Base-by-base conservation (phyloP, 2,329 filamentous ascomycete species). In the Nothophaeocryptopus gaeumannii region DNA sequence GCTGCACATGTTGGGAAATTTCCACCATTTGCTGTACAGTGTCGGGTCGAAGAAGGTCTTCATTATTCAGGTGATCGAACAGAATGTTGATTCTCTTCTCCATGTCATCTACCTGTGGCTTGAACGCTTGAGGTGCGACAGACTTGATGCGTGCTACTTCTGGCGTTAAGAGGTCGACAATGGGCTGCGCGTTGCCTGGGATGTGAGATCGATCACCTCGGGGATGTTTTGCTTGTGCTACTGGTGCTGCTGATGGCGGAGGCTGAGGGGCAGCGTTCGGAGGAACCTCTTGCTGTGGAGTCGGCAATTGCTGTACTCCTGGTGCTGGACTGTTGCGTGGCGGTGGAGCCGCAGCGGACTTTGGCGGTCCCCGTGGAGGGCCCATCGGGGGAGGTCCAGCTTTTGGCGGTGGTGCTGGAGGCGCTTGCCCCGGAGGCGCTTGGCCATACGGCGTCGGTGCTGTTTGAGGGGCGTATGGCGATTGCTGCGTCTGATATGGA, bases 1-100 rank as follows among this genome's bases (percentile, higher is more conserved):
- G 59, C 39, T 72, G 65, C 10, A 77, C 60, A 36, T 67, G 64
- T 47, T 63, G 63, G 15, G 68, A 64, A 29, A 90, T 72, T 61
- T 83, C 74, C 8, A 77, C 76, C 61, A 91, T 75, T 65, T 84
- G 77, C 53, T 81, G 77, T 42, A 91, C 80, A 0, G 87, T 96
- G 63, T 88, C 85, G 1, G 87, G 81, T 73, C 86, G 88, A 47
- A 97, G 77, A 35, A 96, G 76, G 64, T 97, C 91, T 65, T 91
- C 87, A 59, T 97, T 97, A 78, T 97, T 99, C 39, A 99, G 78
- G 69, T 96, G 90, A 66, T 99, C 92, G 68, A 96, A 97, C n/a
- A 99, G 76, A 42, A 96, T 84, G 63, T 88, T 62, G 51, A 99
- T 79, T 26, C 93, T 84, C 73, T 96, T 96, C 68, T 96, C 89